phyloP scores from a whole-genome alignment of 2,329 filamentous ascomycete species.

The Chaetomium sp. region DNA sequence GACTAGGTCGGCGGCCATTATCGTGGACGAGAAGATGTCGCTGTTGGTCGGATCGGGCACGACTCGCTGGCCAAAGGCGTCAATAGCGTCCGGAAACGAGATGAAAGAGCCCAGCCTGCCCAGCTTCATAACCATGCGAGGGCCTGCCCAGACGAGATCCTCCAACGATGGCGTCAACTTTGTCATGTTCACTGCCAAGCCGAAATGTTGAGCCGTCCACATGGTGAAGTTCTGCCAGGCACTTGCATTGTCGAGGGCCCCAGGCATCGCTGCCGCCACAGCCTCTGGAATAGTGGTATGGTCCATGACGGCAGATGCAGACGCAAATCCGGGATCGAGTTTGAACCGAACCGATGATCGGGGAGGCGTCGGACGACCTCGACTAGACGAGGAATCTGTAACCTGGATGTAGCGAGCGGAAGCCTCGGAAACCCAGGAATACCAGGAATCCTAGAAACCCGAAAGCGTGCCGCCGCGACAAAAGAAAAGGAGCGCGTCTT shows the following conservation, averaged over 20 bases:
- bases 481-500: constrained; percentile 7
- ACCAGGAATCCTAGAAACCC: not conserved
- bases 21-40: constrained; percentile 36
- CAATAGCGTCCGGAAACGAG: constrained; percentile 60
- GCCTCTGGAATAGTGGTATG: constrained; percentile 23
- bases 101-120: constrained; percentile 68
- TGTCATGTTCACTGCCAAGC: constrained; percentile 55
- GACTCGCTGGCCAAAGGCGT: constrained; percentile 60
- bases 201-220: constrained; percentile 53
- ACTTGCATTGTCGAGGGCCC: constrained; percentile 46
- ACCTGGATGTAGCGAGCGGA: not conserved
- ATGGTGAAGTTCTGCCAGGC: constrained; percentile 57
- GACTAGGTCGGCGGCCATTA: constrained; percentile 50
- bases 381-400: not conserved
- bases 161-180: constrained; percentile 65
- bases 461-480: constrained; percentile 4
- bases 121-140: constrained; percentile 69
- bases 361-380: not conserved
- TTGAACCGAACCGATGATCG: not conserved
- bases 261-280: constrained; percentile 34
- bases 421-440: not conserved
- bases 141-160: constrained; percentile 69
- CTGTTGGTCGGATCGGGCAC: constrained; percentile 61
- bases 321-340: not conserved
- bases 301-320: constrained; percentile 24